These are phyloP conservation scores for Myriosclerotinia scirpicola DNA, from an alignment of 2,329 filamentous ascomycete genomes.

Conservation along the genomic window DNA sequence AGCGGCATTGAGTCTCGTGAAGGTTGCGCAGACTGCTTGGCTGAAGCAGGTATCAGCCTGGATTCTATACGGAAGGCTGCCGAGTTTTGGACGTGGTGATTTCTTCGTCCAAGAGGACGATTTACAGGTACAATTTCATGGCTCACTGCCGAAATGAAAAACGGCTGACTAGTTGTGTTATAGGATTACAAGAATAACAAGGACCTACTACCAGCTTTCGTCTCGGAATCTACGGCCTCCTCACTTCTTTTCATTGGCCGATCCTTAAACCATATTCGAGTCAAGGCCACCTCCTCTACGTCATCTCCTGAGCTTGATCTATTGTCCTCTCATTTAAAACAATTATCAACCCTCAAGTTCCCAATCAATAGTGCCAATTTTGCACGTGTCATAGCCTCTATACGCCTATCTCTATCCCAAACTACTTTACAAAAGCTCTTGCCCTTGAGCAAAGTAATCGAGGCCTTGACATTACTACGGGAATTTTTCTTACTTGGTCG, in stretches of 20 bases:
- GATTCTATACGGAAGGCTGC: conserved; percentile 84
- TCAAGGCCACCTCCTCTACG: conserved; percentile 47
- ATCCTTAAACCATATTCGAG: conserved; percentile 79
- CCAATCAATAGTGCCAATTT: conserved; percentile 74
- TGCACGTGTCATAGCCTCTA: conserved; percentile 69
- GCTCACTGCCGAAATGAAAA: neutral
- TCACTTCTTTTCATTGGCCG: conserved; percentile 91
- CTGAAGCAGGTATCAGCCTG: conserved; percentile 86
- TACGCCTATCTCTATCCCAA: conserved; percentile 78
- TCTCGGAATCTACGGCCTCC: conserved; percentile 68
- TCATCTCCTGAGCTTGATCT: conserved; percentile 56
- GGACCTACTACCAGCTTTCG: conserved; percentile 73
- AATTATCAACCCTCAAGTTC: conserved; percentile 66
- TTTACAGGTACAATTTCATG: conserved; percentile 11
- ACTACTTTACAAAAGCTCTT: conserved; percentile 81
- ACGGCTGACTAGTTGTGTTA: neutral
- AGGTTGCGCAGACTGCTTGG: conserved; percentile 84
- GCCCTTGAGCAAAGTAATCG: conserved; percentile 72
- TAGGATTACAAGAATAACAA: conserved; percentile 60
- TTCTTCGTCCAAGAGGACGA: conserved; percentile 70
- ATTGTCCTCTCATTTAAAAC: conserved; percentile 65
- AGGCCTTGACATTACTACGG: conserved; percentile 73
- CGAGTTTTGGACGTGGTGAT: conserved; percentile 74
- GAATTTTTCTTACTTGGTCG: conserved; percentile 85
- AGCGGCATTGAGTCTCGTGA: conserved; percentile 70